Conservation (phyloP, 2,329 filamentous ascomycete genomes). For the Botrytis paeoniae region DNA sequence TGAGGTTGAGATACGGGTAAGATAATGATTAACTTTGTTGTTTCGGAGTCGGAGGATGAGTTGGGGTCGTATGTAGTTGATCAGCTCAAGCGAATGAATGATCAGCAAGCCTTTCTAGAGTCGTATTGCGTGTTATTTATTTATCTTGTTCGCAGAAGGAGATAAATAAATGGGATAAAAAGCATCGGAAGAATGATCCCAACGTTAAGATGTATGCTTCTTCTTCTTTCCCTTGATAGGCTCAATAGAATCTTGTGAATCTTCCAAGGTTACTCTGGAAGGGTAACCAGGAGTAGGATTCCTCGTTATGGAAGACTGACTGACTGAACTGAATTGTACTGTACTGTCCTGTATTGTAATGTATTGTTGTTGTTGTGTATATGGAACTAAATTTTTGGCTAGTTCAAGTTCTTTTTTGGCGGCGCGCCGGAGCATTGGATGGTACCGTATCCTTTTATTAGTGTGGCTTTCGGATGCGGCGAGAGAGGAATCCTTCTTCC, state of each 20-base stretch:
- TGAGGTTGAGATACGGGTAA: constrained; percentile 10
- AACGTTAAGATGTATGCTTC: neutral
- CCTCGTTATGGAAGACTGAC: neutral
- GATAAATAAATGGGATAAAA: constrained; percentile 7
- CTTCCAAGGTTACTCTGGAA: neutral
- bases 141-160: constrained; percentile 13
- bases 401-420: constrained; percentile 11
- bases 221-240: neutral
- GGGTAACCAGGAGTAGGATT: neutral
- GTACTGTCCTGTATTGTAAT: neutral
- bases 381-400: neutral
- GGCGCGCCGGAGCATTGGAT: constrained; percentile 11
- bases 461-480: constrained; percentile 16
- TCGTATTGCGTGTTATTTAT: constrained; percentile 18
- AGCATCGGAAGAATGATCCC: neutral
- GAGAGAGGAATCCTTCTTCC: constrained; percentile 10
- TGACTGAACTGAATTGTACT: neutral
- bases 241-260: neutral
- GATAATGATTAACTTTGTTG: constrained; percentile 20
- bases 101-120: constrained; percentile 17
- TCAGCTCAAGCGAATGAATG: constrained; percentile 21
- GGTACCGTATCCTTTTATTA: constrained; percentile 16
- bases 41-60: constrained; percentile 17
- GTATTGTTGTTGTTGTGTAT: neutral
- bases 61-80: constrained; percentile 19